phyloP scores from a whole-genome alignment of 768 basidiomycete species.

The Macrolepiota dolichaula region DNA sequence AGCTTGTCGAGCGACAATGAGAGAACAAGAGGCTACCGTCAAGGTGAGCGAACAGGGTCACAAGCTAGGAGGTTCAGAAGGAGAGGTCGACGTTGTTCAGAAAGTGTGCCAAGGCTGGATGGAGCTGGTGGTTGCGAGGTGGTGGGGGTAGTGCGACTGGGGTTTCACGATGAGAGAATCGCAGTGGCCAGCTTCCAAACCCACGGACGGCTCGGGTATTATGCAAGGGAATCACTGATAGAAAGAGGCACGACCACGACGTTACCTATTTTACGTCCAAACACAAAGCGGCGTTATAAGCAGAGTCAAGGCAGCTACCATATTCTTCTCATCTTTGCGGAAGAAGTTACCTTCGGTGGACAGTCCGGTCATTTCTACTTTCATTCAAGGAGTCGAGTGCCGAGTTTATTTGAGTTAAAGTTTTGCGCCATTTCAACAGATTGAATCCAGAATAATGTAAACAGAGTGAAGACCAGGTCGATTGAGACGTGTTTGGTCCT shows the following conservation, averaged over 20 bases:
- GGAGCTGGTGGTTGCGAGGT: neutral
- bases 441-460: neutral
- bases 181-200: neutral
- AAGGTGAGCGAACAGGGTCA: neutral
- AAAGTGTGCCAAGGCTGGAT: neutral
- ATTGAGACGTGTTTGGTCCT: no score
- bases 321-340: neutral
- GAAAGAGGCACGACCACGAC: conserved; percentile 1
- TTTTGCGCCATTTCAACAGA: neutral
- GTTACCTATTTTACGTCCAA: conserved; percentile 7
- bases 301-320: conserved; percentile 4
- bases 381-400: neutral
- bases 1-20: neutral
- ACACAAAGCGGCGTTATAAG: conserved; percentile 8
- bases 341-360: neutral
- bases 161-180: neutral
- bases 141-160: neutral
- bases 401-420: neutral
- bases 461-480: neutral
- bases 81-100: neutral
- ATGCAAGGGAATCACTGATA: conserved; percentile 13
- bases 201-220: conserved; percentile 14
- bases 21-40: neutral
- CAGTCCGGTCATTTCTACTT: neutral
- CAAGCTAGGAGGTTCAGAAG: neutral